These are phyloP conservation scores for Vitis hybrid DNA, from an alignment of 177 flowering plant genomes.

Conservation along the genomic window DNA sequence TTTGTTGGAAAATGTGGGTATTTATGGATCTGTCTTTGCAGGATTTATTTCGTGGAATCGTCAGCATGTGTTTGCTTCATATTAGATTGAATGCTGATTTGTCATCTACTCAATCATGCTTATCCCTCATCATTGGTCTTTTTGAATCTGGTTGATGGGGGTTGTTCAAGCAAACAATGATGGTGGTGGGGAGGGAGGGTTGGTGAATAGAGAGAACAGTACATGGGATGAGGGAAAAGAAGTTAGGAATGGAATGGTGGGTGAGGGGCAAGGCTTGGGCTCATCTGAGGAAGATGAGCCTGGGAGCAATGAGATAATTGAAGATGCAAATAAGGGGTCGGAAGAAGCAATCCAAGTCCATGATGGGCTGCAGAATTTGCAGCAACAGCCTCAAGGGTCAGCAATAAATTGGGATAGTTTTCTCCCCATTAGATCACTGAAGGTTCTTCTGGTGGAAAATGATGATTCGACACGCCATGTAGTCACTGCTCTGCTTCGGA, in stretches of 20 bases:
- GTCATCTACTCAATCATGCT: not conserved
- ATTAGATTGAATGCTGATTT: not conserved
- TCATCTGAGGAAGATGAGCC: conserved; percentile 39
- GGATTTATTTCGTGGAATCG: not conserved
- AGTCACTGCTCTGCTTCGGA: conserved; percentile 63
- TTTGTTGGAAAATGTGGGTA: not conserved
- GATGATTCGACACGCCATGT: conserved; percentile 79
- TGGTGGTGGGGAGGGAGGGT: not conserved
- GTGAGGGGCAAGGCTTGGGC: conserved; percentile 12
- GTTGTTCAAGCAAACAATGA: conserved; percentile 6
- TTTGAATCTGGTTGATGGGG: conserved; percentile 22
- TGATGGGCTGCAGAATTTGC: conserved; percentile 19
- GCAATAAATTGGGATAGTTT: conserved; percentile 61
- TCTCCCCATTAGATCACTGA: conserved; percentile 58
- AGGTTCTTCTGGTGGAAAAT: conserved; percentile 68
- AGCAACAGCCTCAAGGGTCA: conserved; percentile 34
- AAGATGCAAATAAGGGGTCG: conserved; percentile 18
- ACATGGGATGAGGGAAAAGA: conserved; percentile 15
- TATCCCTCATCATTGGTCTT: not conserved
- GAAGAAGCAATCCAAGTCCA: conserved; percentile 12
- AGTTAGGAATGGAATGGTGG: conserved; percentile 15
- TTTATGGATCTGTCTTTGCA: not conserved
- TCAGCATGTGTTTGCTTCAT: not conserved
- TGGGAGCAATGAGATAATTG: conserved; percentile 25
- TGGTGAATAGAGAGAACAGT: not conserved